Evolutionary conservation across 2,329 filamentous ascomycete species (phyloP).

Genomic region (Furcasterigmium furcatum): DNA sequence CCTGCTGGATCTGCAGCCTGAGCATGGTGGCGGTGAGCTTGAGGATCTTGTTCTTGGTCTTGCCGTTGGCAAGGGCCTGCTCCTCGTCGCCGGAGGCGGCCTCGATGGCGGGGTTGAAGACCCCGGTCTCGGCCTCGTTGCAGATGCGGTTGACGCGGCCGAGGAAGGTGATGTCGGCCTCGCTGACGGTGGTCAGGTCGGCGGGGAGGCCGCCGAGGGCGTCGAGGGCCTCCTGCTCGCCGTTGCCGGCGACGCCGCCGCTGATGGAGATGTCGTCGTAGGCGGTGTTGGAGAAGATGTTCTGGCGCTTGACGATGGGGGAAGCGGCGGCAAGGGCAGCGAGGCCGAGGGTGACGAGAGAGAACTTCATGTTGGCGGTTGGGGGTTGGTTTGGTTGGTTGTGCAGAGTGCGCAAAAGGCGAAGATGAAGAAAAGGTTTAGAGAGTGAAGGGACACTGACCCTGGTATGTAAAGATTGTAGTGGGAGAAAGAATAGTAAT

Average conservation of each 20-base stretch:
- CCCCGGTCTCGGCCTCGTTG: slow-evolving; percentile 49
- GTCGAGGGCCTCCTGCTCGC: slow-evolving; percentile 36
- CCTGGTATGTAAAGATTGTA: slow-evolving; percentile 9
- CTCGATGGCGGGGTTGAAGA: slow-evolving; percentile 52
- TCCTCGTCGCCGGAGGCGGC: slow-evolving; percentile 40
- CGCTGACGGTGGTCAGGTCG: slow-evolving; percentile 39
- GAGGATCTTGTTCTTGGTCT: slow-evolving; percentile 59
- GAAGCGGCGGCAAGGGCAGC: slow-evolving; percentile 20
- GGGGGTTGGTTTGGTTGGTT: not conserved
- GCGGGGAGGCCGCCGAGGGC: slow-evolving; percentile 32
- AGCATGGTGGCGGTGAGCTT: slow-evolving; percentile 52
- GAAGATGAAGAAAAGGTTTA: slow-evolving; percentile 1
- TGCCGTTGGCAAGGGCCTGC: slow-evolving; percentile 48
- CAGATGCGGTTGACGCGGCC: slow-evolving; percentile 48
- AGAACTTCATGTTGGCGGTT: slow-evolving; percentile 28
- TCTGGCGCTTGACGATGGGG: slow-evolving; percentile 20
- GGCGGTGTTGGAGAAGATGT: slow-evolving; percentile 26
- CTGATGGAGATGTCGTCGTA: slow-evolving; percentile 46
- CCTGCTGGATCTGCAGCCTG: slow-evolving; percentile 45
- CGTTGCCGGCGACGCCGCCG: slow-evolving; percentile 40
- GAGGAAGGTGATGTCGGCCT: slow-evolving; percentile 44
- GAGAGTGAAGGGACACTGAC: slow-evolving; percentile 10
- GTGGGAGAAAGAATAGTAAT: not conserved
- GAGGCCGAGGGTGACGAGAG: slow-evolving; percentile 21
- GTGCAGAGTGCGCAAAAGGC: not conserved